Evolutionary conservation across 75 land plant genomes (phyloP), one percentile per base, ranked within the genome.

Genomic region (Selaginella moellendorffii): DNA sequence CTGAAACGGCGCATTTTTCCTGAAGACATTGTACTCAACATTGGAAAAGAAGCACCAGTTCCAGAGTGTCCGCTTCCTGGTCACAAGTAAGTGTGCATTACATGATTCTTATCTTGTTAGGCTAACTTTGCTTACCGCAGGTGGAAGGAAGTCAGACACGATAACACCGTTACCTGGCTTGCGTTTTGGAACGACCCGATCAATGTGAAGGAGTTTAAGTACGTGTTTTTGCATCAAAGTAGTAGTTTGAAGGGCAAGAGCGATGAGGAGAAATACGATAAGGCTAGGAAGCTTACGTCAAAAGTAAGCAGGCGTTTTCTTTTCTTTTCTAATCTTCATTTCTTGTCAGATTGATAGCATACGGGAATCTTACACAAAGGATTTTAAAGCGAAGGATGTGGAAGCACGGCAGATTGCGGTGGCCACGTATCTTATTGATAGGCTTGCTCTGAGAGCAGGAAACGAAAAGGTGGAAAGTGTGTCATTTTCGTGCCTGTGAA

Each of bases 161-260:
- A 95, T 62, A 89, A 95, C 54, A 80, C 90, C 24, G 99, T 95
- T 14, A 95, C 99, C 61, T 95, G 99, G 99, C 77, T 95, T 36
- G 99, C 99, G 31, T 95, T 26, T 69, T 95, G 99, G 99, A 95
- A 83, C 73, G 99, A 95, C 71, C 99, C 99, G 1, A 89, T 95
- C 27, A 95, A 89, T 66, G 62, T 72, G 52, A 95, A 84, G 67
- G 99, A 95, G 65, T 80, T 78, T 61, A 95, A 95, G 63, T 95
- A 95, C 68, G 99, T 95, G 0, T 95, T 95, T 68, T 54, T 95
- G 59, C 86, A 93, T 54, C 83, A 96, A 51, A 95, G 99, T 66
- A 95, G 99, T 72, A 76, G 82, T 21, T 66, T 95, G 66, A 95
- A 95, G 66, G 99, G 96, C 14, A 89, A 95, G 77, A 95, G 99